A percentile compares a stretch with the other conserved stretches of the same genome.
These are phyloP conservation scores for Silene conica DNA, from an alignment of 148 eudicot genomes.

Conservation along the genomic window DNA sequence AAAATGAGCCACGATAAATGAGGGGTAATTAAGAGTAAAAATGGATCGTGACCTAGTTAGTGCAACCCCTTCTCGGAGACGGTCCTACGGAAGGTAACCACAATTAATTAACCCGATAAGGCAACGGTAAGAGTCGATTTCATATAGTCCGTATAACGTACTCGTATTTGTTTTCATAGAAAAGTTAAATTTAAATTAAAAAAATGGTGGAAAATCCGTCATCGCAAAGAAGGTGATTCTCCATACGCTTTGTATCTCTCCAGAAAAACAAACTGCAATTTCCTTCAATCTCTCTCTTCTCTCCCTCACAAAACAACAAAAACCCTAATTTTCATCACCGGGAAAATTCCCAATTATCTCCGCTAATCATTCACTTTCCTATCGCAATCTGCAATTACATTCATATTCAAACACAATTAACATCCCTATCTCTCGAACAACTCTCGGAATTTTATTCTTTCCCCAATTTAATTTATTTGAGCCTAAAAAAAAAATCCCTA, in stretches of 20 bases:
- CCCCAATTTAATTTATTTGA: background rate
- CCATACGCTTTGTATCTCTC: slow-evolving; percentile 29
- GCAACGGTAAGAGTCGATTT: no score
- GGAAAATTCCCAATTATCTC: background rate
- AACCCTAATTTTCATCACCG: slow-evolving; percentile 27
- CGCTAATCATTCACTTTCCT: background rate
- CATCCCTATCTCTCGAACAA: background rate
- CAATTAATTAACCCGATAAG: no score
- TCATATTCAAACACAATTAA: background rate
- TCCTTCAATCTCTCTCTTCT: background rate
- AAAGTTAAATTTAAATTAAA: no score
- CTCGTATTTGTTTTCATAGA: no score
- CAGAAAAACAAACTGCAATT: slow-evolving; percentile 13
- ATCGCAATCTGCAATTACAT: background rate
- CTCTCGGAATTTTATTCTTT: background rate
- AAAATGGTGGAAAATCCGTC: background rate
- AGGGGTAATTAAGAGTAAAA: no score
- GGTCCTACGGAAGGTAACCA: no score
- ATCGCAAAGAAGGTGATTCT: slow-evolving; percentile 16
- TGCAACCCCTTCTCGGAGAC: no score
- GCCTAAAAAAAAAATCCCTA: background rate
- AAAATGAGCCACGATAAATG: no score
- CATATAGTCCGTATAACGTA: no score
- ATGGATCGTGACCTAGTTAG: no score
- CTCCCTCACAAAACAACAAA: slow-evolving; percentile 5